phyloP scores from a whole-genome alignment of 2,329 filamentous ascomycete genomes.

The Aureobasidium subglaciale region DNA sequence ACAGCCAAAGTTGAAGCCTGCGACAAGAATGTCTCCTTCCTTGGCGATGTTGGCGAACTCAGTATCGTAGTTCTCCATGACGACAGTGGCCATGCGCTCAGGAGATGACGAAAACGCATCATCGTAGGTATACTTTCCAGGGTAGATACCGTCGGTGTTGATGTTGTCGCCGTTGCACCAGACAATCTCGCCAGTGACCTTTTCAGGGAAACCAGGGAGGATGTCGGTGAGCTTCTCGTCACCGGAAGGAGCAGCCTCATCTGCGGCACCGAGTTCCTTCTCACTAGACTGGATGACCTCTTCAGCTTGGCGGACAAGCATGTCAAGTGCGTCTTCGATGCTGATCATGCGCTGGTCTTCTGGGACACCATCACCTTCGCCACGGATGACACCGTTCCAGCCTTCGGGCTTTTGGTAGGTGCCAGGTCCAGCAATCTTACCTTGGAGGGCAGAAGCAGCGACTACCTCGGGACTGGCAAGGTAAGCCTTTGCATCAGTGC shows the following conservation, averaged over 20 bases:
- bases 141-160: constrained; percentile 89
- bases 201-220: constrained; percentile 78
- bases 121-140: constrained; percentile 87
- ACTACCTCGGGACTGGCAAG: constrained; percentile 86
- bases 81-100: constrained; percentile 79
- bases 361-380: constrained; percentile 61
- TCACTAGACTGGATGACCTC: constrained; percentile 50
- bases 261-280: constrained; percentile 33
- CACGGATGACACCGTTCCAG: constrained; percentile 59
- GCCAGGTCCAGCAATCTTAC: constrained; percentile 67
- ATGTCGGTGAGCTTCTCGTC: constrained; percentile 55
- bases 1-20: constrained; percentile 84
- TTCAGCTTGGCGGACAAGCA: constrained; percentile 63
- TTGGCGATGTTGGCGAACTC: constrained; percentile 58
- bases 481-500: constrained; percentile 71
- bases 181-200: constrained; percentile 76
- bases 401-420: constrained; percentile 67
- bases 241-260: constrained; percentile 26
- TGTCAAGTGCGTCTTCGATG: constrained; percentile 64
- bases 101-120: constrained; percentile 67
- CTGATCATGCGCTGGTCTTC: constrained; percentile 59
- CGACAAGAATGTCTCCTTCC: constrained; percentile 71
- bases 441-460: constrained; percentile 74
- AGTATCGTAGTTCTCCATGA: constrained; percentile 90
- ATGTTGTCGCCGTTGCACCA: constrained; percentile 83